phyloP scores from a whole-genome alignment of 1,284 basidiomycete species.

The Porodaedalea pini region DNA sequence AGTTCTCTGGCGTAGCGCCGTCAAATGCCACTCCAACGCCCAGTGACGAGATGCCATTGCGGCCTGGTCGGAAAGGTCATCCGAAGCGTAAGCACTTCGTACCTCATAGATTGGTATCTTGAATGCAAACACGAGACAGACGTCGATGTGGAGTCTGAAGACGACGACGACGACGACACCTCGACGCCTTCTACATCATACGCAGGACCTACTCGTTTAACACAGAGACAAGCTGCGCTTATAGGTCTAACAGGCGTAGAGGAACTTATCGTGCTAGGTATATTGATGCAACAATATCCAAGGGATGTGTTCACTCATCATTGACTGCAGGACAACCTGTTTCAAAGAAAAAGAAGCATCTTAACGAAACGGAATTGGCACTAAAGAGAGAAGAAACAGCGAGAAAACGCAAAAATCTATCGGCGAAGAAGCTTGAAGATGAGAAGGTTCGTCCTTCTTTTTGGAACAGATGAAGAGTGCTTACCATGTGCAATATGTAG shows the following conservation, averaged over 20 bases:
- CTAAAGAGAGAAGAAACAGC: constrained; percentile 83
- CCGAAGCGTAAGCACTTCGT: constrained; percentile 23
- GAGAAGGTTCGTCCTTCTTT: constrained; percentile 65
- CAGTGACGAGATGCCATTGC: constrained; percentile 28
- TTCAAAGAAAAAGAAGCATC: constrained; percentile 67
- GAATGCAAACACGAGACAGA: constrained; percentile 32
- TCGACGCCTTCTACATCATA: constrained; percentile 32
- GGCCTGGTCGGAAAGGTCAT: constrained; percentile 25
- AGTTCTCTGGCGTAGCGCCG: constrained; percentile 45
- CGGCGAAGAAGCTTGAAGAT: constrained; percentile 88
- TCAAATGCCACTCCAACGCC: constrained; percentile 39
- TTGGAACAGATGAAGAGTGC: neutral
- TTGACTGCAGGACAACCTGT: constrained; percentile 39
- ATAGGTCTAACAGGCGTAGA: constrained; percentile 61
- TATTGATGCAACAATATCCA: constrained; percentile 22
- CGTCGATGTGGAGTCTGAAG: constrained; percentile 54
- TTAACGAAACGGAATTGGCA: constrained; percentile 81
- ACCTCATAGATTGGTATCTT: neutral
- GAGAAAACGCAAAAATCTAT: constrained; percentile 78
- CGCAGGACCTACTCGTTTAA: constrained; percentile 44
- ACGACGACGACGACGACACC: constrained; percentile 37
- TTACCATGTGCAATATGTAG: constrained; percentile 33
- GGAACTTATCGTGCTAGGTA: constrained; percentile 57
- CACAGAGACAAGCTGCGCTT: constrained; percentile 69
- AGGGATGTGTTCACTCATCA: constrained; percentile 7